Base-by-base conservation (phyloP, 1,284 basidiomycete genomes). In the Ustilago cynodontis region DNA sequence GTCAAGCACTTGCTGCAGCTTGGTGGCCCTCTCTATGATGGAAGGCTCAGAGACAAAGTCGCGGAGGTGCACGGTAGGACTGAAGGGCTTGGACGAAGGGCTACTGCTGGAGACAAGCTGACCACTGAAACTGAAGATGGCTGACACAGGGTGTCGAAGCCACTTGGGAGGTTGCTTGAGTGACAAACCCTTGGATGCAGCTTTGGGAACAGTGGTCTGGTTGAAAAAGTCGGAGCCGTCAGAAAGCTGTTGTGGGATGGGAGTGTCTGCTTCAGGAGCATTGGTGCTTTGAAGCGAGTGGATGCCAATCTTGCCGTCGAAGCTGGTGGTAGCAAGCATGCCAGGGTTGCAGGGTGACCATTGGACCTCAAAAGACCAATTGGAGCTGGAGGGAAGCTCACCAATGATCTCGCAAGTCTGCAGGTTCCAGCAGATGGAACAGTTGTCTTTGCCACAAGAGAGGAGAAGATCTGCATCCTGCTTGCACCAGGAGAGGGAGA, bases 361-460 rank as follows among this genome's bases (percentile, higher is more conserved):
- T 86, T 94, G 91, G 4, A 95, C 93, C 87, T 98, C 94, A 91
- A 98, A 99, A 0, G 95, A 93, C 96, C 96, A 98, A 88, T 98
- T 98, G 82, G 92, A 91, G 31, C 93, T 93, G 1, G 93, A 91
- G 9, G 94, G 93, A n/a, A 98, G 91, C 91, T 85, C 93, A 92
- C 90, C 1, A 92, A 94, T 52, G 94, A 89, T n/a, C 56, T 85
- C 83, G 71, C 82, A 76, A 6, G 72, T 79, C 72, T 86, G 84
- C 13, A 95, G 95, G 83, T 98, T 98, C 96, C 96, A 99, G 86
- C 93, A 93, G 24, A 98, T 88, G 3, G 94, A 94, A 26, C 96
- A 91, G 86, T 97, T 98, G 86, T 99, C 96, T 87, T 99, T 99
- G 60, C 95, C 96, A 81, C 94, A 95, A 2, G 94, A 96, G 18